Base-by-base conservation (phyloP, 2,329 filamentous ascomycete species). In the Sordariomycetes sp. region DNA sequence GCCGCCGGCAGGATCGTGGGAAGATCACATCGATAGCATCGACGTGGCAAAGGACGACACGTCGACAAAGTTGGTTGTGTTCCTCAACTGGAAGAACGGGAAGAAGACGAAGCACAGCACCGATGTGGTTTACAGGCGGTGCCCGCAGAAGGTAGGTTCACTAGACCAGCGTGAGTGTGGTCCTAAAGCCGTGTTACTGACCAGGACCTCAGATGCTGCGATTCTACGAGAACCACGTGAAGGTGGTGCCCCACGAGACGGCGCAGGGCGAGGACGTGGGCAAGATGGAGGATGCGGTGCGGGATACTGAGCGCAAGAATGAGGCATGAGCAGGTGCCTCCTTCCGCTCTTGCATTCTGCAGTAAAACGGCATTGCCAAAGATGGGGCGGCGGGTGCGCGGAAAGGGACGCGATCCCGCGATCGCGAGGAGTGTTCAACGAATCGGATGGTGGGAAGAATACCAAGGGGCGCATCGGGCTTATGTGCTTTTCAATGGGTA, bases 1-100 rank as follows among this genome's bases (percentile, higher is more conserved):
- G 59, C 86, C 87, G 2, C 89, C 89, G 0, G 76, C 79, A 2
- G 89, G 89, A 8, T 85, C 79, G 35, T 94, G 89, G 89, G 89
- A 94, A 63, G 82, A 90, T 12, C 78, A 88, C 2, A 82, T 93
- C 25, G 77, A 80, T 22, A 75, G 76, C 1, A 85, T 94, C 35
- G 88, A 91, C 63, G 88, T 86, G 0, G 87, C 88, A 59, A 82
- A 90, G 64, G 85, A 90, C 63, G 79, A 80, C 55, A 74, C 79
- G 28, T 75, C 73, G 3, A 80, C 78, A 20, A 79, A 78, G 60
- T 74, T 89, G 16, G 77, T 83, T 35, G 87, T 88, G 1, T 90
- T 86, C 64, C 72, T 92, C 35, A 82, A 83, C 14, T 93, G 89
- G 89, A 86, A 84, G 64, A 84, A 87, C 60, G 84, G 83, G 10